These are phyloP conservation scores for Monosporascus sp. DNA, from an alignment of 2,329 filamentous ascomycete genomes.

Conservation along the genomic window DNA sequence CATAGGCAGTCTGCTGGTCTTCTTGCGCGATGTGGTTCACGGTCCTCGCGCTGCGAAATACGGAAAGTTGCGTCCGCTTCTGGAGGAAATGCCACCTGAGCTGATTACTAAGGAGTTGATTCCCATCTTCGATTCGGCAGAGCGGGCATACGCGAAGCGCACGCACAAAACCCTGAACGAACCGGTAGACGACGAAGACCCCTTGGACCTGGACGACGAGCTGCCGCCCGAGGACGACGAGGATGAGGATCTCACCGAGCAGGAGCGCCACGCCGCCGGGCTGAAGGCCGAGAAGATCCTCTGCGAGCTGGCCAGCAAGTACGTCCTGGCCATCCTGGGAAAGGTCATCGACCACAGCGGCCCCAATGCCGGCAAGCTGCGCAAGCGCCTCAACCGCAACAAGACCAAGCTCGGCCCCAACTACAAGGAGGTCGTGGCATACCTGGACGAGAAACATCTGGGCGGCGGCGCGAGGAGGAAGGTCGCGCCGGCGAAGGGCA, in stretches of 20 bases:
- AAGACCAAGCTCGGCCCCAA: conserved; percentile 75
- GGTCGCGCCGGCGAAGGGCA: conserved; percentile 32
- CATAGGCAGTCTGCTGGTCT: conserved; percentile 72
- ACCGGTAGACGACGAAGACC: conserved; percentile 68
- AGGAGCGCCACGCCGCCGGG: conserved; percentile 57
- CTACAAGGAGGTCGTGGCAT: conserved; percentile 77
- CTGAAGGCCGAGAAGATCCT: conserved; percentile 79
- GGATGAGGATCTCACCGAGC: conserved; percentile 47
- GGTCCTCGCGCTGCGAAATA: conserved; percentile 40
- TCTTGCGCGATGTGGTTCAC: conserved; percentile 54
- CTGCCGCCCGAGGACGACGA: conserved; percentile 56
- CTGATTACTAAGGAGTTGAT: conserved; percentile 62
- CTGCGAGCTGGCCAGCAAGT: conserved; percentile 79
- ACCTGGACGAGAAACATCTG: conserved; percentile 66
- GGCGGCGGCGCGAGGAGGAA: conserved; percentile 40
- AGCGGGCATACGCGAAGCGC: conserved; percentile 72
- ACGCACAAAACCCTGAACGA: conserved; percentile 57
- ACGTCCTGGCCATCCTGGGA: conserved; percentile 74
- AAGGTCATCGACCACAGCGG: conserved; percentile 65
- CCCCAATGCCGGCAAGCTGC: conserved; percentile 56
- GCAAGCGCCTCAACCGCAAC: conserved; percentile 71
- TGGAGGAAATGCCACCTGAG: conserved; percentile 62
- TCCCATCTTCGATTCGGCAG: conserved; percentile 70
- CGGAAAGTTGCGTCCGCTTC: conserved; percentile 53
- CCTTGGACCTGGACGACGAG: conserved; percentile 55